Base-by-base conservation (phyloP, 805 yeast genomes). In the Monosporozyma aquatica region DNA sequence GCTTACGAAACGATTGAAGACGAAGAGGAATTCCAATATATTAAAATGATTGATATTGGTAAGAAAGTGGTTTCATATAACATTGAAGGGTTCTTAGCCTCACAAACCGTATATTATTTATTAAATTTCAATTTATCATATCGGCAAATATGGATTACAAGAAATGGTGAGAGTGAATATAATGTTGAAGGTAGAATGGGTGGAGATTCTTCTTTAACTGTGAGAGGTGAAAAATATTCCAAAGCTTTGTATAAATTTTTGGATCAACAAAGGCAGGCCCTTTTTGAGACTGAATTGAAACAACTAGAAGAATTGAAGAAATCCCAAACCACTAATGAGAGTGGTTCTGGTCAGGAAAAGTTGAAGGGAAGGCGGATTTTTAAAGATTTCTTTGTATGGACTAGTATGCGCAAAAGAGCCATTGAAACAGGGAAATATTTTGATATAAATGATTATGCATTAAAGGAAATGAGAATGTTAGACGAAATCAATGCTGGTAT, bases 21-120 rank as follows among this genome's bases (percentile, higher is more conserved):
- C 37, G 75, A 70, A 14, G 89, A 82, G 52, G 67, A 70, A 36
- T 67, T 82, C 32, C 96, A 86, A 59, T 92, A 87, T 55, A 84
- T 89, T 50, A 87, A 90, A 61, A 87, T 90, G 95, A 87, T 90
- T 43, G 90, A 90, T 60, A 97, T 89, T 10, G 97, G 98, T 6
- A 79, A 85, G 54, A 92, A 90, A 61, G 86, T 90, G 27, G 92
- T 90, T 40, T 85, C 95, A 27, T 89, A 82, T 60, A 87, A 89
- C 56, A 84, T 90, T 45, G 85, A 85, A 54, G 84, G 84, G 3
- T 92, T 87, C 55, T 67, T 90, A 41, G 90, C 96, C 0, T 87
- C 96, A 3, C 97, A 90, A 58, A 83, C 95, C 1, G 86, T 89
- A 26, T 90, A 87, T 58, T 92, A 87, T 67, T 67, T 90, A 49